These are phyloP conservation scores for Neurospora sp. DNA, from an alignment of 495 filamentous ascomycete species.

Conservation along the genomic window DNA sequence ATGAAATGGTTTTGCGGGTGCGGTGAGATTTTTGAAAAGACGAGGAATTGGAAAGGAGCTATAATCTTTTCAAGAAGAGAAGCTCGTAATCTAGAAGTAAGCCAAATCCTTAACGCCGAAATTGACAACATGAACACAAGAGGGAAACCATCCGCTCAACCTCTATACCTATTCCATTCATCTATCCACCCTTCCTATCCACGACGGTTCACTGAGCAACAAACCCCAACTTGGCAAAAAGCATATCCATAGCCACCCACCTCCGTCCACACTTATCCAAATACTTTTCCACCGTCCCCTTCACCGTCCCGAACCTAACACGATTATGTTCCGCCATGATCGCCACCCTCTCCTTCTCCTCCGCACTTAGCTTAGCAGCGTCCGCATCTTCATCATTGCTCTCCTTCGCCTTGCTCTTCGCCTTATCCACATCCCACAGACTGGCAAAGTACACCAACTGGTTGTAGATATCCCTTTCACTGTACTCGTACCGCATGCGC, in stretches of 20 bases:
- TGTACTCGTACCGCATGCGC: constrained; percentile 76
- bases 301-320: constrained; percentile 61
- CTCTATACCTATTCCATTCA: neutral
- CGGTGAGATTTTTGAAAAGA: neutral
- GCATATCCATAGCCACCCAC: constrained; percentile 91
- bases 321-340: constrained; percentile 74
- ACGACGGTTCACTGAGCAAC: constrained; percentile 11
- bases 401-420: constrained; percentile 40
- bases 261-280: constrained; percentile 86
- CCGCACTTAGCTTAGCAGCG: constrained; percentile 26
- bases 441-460: constrained; percentile 81
- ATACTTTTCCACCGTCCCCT: constrained; percentile 72
- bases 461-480: constrained; percentile 87
- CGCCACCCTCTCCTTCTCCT: constrained; percentile 42
- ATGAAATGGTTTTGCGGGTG: neutral
- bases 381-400: constrained; percentile 15
- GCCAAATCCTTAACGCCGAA: neutral
- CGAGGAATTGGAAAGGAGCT: neutral
- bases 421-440: constrained; percentile 85
- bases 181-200: neutral
- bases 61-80: neutral
- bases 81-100: neutral
- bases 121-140: neutral
- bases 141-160: neutral
- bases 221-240: constrained; percentile 58